phyloP scores from a whole-genome alignment of 2,329 filamentous ascomycete genomes.

The Alternaria sp. region DNA sequence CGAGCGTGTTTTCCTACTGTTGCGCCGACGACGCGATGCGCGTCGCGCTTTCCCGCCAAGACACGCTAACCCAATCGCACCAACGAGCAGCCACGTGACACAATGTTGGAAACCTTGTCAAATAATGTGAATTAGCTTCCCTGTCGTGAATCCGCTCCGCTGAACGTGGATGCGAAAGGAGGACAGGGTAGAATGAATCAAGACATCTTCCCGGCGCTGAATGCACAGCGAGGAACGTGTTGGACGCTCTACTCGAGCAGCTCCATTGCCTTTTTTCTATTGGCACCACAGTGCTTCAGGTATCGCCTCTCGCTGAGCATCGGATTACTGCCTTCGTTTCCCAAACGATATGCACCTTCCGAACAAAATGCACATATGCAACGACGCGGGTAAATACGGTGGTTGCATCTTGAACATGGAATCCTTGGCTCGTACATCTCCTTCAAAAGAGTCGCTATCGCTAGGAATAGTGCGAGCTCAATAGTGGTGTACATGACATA shows the following conservation, averaged over 20 bases:
- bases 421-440: not conserved
- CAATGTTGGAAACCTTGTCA: not conserved
- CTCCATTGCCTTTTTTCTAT: not conserved
- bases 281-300: not conserved
- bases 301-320: not conserved
- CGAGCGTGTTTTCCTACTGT: slow-evolving; percentile 12
- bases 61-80: not conserved
- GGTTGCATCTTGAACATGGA: not conserved
- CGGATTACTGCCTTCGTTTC: no score
- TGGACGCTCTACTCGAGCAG: not conserved
- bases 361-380: not conserved
- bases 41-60: slow-evolving; percentile 32
- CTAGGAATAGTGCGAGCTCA: not conserved
- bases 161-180: no score
- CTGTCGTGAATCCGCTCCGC: not conserved
- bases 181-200: not conserved
- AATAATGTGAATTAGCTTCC: not conserved
- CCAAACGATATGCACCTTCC: not conserved
- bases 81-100: not conserved
- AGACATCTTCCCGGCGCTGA: not conserved
- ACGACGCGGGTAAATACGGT: not conserved
- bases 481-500: not conserved
- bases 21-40: slow-evolving; percentile 30
- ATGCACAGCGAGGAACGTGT: not conserved
- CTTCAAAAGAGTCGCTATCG: not conserved